Conservation (phyloP, 2,329 filamentous ascomycete species). For the Claviceps monticola region DNA sequence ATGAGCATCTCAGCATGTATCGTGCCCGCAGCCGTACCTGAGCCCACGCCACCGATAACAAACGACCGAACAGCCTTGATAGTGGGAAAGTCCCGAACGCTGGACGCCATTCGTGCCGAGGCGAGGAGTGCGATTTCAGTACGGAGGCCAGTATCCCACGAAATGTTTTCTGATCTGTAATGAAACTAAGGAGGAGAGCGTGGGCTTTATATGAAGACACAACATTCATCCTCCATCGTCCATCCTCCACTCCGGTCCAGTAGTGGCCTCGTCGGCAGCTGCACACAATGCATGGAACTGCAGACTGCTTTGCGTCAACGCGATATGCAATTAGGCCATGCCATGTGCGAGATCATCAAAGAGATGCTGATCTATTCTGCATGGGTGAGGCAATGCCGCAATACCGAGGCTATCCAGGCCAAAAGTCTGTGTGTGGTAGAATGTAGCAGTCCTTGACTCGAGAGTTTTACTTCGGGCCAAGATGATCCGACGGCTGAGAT, state of each 20-base stretch:
- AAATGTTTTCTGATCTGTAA: too few species aligned
- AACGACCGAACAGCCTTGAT: conserved; percentile 66
- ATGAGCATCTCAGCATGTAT: not conserved
- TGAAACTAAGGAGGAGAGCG: too few species aligned
- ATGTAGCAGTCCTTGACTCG: not conserved
- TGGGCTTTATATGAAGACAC: too few species aligned
- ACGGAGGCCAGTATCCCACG: not conserved
- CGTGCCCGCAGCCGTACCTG: conserved; percentile 11
- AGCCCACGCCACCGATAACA: conserved; percentile 36
- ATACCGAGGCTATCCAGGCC: not conserved
- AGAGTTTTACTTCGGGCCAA: not conserved
- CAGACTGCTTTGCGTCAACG: too few species aligned
- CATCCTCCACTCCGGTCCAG: too few species aligned
- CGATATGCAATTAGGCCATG: too few species aligned
- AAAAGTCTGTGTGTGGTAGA: not conserved
- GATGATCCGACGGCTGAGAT: not conserved
- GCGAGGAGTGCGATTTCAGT: not conserved
- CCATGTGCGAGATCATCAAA: too few species aligned
- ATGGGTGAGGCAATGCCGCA: not conserved
- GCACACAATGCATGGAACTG: too few species aligned
- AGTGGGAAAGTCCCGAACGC: conserved; percentile 48
- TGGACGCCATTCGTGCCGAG: not conserved
- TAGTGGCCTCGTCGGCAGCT: too few species aligned
- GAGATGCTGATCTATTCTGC: too few species aligned
- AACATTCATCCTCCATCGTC: too few species aligned